Evolutionary conservation across 441 rosid species (phyloP), one percentile per base, ranked within the genome.

Genomic region (Melastoma candidum): DNA sequence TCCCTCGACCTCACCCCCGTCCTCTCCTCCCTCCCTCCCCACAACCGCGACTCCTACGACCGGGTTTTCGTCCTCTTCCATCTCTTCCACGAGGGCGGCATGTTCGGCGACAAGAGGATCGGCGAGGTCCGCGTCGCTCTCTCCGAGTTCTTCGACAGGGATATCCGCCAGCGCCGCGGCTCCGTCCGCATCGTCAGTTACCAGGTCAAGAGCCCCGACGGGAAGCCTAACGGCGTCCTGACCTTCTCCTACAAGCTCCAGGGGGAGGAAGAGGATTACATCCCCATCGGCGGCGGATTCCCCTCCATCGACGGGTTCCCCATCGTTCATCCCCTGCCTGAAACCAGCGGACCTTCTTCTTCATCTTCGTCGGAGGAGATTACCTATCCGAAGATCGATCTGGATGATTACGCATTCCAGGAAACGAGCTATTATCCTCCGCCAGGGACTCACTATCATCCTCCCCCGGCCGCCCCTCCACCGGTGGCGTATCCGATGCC

Each of bases 101-200:
- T 74, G 70, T 77, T 80, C 55, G 83, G 83, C 7, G 79, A 80
- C 67, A 77, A 76, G 71, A 62, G 67, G 27, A 72, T 83, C 32
- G 90, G 86, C 7, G 75, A 77, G 55, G 86, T 80, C 57, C 71
- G 65, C 39, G 77, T 80, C 29, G 81, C 73, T 8, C 54, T 80
- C 47, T 51, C 73, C 36, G 68, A 63, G 45, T 74, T 66, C 14
- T 64, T 63, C 1, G 58, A 47, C n/a, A 6, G 8, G 41, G 41
- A 36, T 17, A 17, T 17, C 22, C 22, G 22, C 22, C 22, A 17
- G 41, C 8, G 41, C 41, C 41, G 41, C 6, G 74, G 77, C 44
- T 60, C 60, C 22, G 51, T 63, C 61, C 51, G 84, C 66, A 76
- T 74, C 56, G 71, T 71, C 36, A 64, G 69, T 55, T 80, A 80